Evolutionary conservation across 306 rosid species (phyloP).

Genomic region (Cucurbita pepo): DNA sequence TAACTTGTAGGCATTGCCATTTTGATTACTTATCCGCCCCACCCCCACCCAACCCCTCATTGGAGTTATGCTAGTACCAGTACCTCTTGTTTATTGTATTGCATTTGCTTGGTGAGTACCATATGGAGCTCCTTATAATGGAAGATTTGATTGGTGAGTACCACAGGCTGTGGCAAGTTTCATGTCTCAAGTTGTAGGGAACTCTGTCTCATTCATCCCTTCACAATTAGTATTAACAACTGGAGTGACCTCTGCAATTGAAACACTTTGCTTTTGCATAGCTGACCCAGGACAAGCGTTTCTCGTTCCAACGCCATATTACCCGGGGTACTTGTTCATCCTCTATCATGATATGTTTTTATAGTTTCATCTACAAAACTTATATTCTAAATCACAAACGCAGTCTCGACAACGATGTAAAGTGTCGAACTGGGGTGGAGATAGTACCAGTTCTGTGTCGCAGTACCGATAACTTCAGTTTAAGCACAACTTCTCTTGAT

Average conservation of each 20-base stretch:
- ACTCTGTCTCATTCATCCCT: conserved; percentile 49
- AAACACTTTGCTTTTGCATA: conserved; percentile 79
- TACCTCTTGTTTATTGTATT: too few relatives aligned
- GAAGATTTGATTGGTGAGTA: neutral
- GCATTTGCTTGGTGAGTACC: neutral
- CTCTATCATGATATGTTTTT: neutral
- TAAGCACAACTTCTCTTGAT: conserved; percentile 49
- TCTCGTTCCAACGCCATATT: conserved; percentile 85
- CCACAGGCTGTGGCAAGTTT: conserved; percentile 75
- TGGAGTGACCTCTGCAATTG: conserved; percentile 64
- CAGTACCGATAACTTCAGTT: conserved; percentile 54
- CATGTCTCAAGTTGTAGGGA: conserved; percentile 61
- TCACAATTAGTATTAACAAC: conserved; percentile 56
- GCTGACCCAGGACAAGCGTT: conserved; percentile 82
- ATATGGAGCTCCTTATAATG: neutral
- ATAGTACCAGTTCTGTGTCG: conserved; percentile 73
- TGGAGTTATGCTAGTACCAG: too few relatives aligned
- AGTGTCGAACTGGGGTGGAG: conserved; percentile 72
- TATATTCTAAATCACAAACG: conserved; percentile 23
- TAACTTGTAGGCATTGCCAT: neutral
- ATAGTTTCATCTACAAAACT: neutral
- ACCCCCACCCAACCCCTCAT: too few relatives aligned
- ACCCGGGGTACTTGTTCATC: conserved; percentile 48
- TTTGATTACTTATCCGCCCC: neutral
- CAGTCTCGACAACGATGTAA: conserved; percentile 60